Percentiles rank a stretch among this genome's conserved stretches.
Conservation (phyloP, 2,329 filamentous ascomycete genomes). For the Diaporthe longicolla region DNA sequence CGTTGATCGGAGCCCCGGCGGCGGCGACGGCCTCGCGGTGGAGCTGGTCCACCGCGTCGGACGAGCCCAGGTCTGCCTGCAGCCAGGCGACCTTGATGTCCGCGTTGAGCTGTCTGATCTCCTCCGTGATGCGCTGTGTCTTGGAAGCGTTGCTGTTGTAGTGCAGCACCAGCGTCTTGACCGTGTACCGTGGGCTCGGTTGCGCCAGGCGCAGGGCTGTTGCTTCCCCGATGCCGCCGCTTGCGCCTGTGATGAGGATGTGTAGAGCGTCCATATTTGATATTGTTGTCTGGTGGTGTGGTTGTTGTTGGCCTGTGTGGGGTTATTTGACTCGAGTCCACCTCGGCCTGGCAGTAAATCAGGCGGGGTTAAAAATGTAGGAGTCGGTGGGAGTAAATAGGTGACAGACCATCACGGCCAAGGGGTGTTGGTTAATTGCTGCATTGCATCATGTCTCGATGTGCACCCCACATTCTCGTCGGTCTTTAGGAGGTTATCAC, state of each 20-base stretch:
- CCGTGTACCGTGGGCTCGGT: conserved; percentile 20
- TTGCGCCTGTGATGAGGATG: conserved; percentile 39
- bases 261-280: conserved; percentile 20
- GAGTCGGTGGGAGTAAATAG: neutral
- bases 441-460: neutral
- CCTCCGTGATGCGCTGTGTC: conserved; percentile 6
- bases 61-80: conserved; percentile 35
- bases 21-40: conserved; percentile 14
- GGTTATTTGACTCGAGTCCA: neutral
- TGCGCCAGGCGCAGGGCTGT: conserved; percentile 38
- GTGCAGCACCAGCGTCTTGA: conserved; percentile 37
- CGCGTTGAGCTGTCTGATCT: conserved; percentile 15
- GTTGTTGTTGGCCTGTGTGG: neutral
- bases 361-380: neutral
- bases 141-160: conserved; percentile 28
- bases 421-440: neutral
- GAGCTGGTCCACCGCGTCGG: conserved; percentile 2
- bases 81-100: conserved; percentile 32
- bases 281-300: no score
- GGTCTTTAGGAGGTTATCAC: neutral
- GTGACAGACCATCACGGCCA: neutral
- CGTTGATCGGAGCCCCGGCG: conserved; percentile 31
- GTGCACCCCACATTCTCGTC: conserved; percentile 4
- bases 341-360: neutral
- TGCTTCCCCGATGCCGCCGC: conserved; percentile 39